Conservation (phyloP, 1,284 basidiomycete species). For the Cryptococcus maquisensis region DNA sequence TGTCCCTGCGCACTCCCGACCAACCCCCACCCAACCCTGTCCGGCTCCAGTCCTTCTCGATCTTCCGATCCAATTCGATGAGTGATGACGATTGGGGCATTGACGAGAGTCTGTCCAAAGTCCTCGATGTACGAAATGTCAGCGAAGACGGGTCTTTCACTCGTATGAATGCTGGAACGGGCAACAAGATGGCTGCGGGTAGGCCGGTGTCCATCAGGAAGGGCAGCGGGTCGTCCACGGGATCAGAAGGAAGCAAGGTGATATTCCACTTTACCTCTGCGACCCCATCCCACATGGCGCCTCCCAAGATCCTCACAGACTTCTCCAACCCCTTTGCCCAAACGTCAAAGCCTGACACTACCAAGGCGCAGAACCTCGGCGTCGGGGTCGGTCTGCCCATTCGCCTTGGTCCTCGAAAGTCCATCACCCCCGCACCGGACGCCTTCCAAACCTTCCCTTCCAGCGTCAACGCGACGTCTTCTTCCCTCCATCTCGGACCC, state of each 20-base stretch:
- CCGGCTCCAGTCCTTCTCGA: constrained; percentile 9
- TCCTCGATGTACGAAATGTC: constrained; percentile 10
- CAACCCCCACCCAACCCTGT: not conserved
- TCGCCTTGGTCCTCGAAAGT: not conserved
- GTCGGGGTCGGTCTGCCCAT: not conserved
- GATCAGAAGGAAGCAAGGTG: not conserved
- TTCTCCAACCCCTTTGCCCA: constrained; percentile 11
- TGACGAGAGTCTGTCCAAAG: not conserved
- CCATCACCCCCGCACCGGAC: not conserved
- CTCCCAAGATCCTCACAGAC: constrained; percentile 8
- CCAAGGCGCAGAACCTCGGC: not conserved
- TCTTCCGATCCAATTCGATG: constrained; percentile 3
- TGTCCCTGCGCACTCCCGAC: constrained; percentile 5
- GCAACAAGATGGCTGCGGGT: not conserved
- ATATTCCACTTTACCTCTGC: constrained; percentile 9
- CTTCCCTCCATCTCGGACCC: constrained; percentile 1
- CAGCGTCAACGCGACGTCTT: constrained; percentile 1
- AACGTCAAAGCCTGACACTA: not conserved
- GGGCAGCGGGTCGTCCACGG: not conserved
- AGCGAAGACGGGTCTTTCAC: constrained; percentile 12
- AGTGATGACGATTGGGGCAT: constrained; percentile 9
- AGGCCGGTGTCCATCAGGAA: not conserved
- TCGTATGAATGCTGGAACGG: not conserved
- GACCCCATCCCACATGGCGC: not conserved
- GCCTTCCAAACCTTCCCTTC: constrained; percentile 9